phyloP scores from a whole-genome alignment of 345 rosid species.

The Pugionium dolabratum region DNA sequence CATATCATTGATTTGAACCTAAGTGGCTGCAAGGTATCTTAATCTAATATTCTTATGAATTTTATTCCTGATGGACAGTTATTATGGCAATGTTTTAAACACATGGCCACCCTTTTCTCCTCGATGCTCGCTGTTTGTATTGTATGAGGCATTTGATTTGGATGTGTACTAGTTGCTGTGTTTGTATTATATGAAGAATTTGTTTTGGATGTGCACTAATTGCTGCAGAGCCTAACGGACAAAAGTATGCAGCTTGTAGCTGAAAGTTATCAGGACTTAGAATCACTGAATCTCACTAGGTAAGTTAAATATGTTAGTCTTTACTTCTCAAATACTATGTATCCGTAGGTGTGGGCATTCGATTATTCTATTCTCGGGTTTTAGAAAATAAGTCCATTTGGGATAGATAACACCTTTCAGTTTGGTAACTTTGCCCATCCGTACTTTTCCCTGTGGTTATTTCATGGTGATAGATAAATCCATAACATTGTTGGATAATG shows the following conservation, averaged over 20 bases:
- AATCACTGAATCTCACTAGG: constrained; percentile 81
- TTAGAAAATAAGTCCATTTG: no score
- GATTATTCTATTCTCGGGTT: no score
- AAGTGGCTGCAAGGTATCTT: constrained; percentile 90
- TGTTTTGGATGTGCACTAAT: constrained; percentile 28
- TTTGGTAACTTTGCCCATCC: no score
- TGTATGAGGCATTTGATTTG: constrained; percentile 15
- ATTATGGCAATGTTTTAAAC: not conserved
- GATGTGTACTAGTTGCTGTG: constrained; percentile 28
- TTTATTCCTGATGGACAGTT: constrained; percentile 17
- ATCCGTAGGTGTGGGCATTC: no score
- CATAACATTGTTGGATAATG: constrained; percentile 11
- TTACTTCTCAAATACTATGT: not conserved
- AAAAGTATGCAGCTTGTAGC: constrained; percentile 71
- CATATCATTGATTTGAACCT: constrained; percentile 68
- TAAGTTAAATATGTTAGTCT: constrained; percentile 35
- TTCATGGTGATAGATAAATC: not conserved
- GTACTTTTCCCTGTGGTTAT: not conserved
- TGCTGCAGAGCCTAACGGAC: constrained; percentile 68
- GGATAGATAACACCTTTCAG: no score
- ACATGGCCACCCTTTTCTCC: not conserved
- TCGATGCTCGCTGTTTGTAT: not conserved
- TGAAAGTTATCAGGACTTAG: constrained; percentile 62
- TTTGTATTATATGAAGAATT: not conserved
- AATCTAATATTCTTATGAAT: constrained; percentile 10